Percentiles rank a stretch among this genome's conserved stretches.
Conservation (phyloP, 495 filamentous ascomycete species). For the Xylaria cubensis region DNA sequence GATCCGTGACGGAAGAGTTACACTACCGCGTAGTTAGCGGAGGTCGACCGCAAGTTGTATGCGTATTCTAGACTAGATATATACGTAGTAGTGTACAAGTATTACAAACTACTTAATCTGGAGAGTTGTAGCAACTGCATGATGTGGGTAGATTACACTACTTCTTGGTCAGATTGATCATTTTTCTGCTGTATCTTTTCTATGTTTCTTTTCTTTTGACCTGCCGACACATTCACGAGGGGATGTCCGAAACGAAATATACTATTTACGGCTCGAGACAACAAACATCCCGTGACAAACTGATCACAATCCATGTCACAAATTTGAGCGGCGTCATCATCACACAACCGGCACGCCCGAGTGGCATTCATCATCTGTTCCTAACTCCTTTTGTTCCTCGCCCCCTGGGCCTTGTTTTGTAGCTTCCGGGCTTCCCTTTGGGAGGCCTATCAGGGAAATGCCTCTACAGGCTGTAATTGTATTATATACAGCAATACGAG, state of each 20-base stretch:
- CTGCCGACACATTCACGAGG: constrained; percentile 2
- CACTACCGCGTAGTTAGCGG: background rate
- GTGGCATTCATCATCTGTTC: background rate
- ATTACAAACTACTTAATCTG: background rate
- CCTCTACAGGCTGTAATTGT: background rate
- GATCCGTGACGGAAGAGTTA: constrained; percentile 1
- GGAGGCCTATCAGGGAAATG: background rate
- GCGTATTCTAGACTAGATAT: no score
- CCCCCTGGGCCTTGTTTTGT: background rate
- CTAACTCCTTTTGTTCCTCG: constrained; percentile 1
- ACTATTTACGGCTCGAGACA: constrained; percentile 10
- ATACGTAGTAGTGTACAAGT: background rate
- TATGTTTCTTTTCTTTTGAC: background rate
- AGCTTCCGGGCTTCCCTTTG: background rate
- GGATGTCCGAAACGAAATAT: constrained; percentile 16
- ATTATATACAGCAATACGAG: background rate
- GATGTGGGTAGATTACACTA: background rate
- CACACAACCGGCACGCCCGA: constrained; percentile 20
- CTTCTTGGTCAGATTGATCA: background rate
- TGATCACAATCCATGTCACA: constrained; percentile 17
- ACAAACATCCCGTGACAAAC: background rate
- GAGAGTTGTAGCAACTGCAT: background rate
- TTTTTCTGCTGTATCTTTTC: background rate
- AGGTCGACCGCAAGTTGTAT: background rate
- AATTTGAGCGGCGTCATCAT: constrained; percentile 15